Conservation (phyloP, 805 yeast genomes). For the Ogataea parapolymorpha region DNA sequence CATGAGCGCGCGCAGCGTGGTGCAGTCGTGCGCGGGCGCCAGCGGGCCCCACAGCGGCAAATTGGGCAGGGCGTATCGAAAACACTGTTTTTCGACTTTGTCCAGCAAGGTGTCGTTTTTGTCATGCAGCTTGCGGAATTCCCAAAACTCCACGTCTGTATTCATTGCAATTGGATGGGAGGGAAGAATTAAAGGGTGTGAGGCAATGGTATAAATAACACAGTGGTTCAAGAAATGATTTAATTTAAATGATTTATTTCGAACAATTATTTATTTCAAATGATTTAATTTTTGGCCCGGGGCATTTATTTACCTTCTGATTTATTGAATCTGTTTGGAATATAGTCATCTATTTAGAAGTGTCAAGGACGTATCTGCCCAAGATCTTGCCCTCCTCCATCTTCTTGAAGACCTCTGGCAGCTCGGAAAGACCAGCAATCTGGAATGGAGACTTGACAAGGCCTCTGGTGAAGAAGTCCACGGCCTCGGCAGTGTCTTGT, state of each 20-base stretch:
- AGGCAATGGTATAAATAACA: too few species aligned
- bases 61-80: conserved; percentile 29
- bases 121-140: conserved; percentile 24
- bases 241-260: too few species aligned
- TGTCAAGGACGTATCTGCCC: conserved; percentile 88
- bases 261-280: too few species aligned
- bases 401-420: conserved; percentile 63
- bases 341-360: conserved; percentile 40
- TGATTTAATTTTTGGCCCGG: too few species aligned
- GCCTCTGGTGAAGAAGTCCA: conserved; percentile 68
- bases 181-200: not conserved
- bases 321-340: not conserved
- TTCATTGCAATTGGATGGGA: not conserved
- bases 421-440: conserved; percentile 70
- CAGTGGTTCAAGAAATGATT: too few species aligned
- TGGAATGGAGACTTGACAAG: conserved; percentile 62
- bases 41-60: conserved; percentile 32
- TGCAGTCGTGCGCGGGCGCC: conserved; percentile 36
- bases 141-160: conserved; percentile 12
- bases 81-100: conserved; percentile 21
- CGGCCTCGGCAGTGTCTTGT: conserved; percentile 76
- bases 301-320: too few species aligned
- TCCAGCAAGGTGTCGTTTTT: conserved; percentile 22
- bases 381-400: conserved; percentile 84
- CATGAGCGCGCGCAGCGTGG: conserved; percentile 23